Evolutionary conservation across 495 filamentous ascomycete species (phyloP).

Genomic region (Hapsidospora chrysogenum): DNA sequence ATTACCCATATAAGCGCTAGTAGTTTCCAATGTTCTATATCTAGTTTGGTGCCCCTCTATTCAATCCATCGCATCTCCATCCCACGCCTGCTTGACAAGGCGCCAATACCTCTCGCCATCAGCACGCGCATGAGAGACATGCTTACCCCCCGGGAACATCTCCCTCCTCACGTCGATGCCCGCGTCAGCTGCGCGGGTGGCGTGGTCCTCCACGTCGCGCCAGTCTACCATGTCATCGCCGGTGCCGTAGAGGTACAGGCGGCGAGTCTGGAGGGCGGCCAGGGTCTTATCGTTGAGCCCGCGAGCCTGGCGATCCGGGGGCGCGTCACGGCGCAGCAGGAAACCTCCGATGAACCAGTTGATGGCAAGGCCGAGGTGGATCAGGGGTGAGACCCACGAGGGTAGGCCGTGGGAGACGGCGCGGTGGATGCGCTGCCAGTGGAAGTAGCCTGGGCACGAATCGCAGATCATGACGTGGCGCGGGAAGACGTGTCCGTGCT

Average conservation of each 20-base stretch:
- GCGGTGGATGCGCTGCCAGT: constrained; percentile 9
- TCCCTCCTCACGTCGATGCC: constrained; percentile 19
- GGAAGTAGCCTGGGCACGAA: constrained; percentile 20
- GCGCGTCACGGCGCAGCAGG: constrained; percentile 12
- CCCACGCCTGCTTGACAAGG: constrained; percentile 19
- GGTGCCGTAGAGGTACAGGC: constrained; percentile 24
- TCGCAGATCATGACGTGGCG: constrained; percentile 19
- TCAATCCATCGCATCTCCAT: constrained; percentile 10
- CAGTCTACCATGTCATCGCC: constrained; percentile 22
- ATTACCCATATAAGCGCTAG: too few species aligned
- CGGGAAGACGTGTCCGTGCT: constrained; percentile 9
- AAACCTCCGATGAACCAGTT: constrained; percentile 13
- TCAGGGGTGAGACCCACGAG: constrained; percentile 9
- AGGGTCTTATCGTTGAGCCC: constrained; percentile 14
- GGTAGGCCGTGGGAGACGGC: constrained; percentile 14
- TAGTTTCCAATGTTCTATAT: too few species aligned
- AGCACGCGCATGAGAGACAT: constrained; percentile 23
- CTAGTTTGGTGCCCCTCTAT: too few species aligned
- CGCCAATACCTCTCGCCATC: constrained; percentile 25
- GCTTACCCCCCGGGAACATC: constrained; percentile 17
- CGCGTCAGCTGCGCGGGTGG: constrained; percentile 11
- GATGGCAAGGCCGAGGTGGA: constrained; percentile 10
- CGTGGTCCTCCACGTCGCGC: constrained; percentile 22
- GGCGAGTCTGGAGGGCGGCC: constrained; percentile 13
- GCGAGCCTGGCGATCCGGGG: constrained; percentile 4